Base-by-base conservation (phyloP, 2,329 filamentous ascomycete species). In the Epichloe hybrida region DNA sequence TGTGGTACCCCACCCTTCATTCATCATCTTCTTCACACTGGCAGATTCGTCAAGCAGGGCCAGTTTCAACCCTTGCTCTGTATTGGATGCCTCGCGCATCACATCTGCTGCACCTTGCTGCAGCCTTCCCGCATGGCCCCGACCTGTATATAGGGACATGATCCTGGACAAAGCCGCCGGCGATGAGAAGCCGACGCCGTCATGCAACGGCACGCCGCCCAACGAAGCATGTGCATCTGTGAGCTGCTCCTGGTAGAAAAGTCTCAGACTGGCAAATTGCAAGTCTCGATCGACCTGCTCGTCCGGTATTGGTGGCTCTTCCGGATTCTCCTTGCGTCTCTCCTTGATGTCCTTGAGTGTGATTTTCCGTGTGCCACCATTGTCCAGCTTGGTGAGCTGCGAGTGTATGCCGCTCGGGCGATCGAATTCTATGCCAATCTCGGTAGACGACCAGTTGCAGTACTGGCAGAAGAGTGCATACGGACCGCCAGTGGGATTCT, bases 381-480 rank as follows among this genome's bases (percentile, higher is more conserved):
- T 81, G 40, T 80, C 81, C 51, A 93, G 68, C 59, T 83, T 85
- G 38, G 83, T 71, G 8, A 95, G 72, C 64, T 98, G 93, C 31
- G 78, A 75, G 56, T 87, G 84, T 54, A 98, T 89, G 54, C 88
- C 88, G 53, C 87, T 93, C 9, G 86, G 82, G 59, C 91, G 90
- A 61, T 91, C 88, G 63, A 98, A 94, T 60, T 87, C 81, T 65
- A 98, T 83, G 38, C 86, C 88, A 41, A 95, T 86, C 63, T 98
- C 93, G 49, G 84, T 77, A 1, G 89, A 91, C 55, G 81, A 88
- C 93, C 93, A 98, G 66, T 86, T 83, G 71, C 93, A 98, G 68
- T 95, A 95, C 48, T 83, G 81, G 71, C 93, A 98, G 38, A 83
- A 80, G 41, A 98, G 74, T 36, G 91, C 81, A 67, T 84, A 96